A percentile compares a stretch with the other conserved stretches of the same genome.
These are phyloP conservation scores for Thyridium curvatum DNA, from an alignment of 2,329 filamentous ascomycete genomes.

Conservation along the genomic window DNA sequence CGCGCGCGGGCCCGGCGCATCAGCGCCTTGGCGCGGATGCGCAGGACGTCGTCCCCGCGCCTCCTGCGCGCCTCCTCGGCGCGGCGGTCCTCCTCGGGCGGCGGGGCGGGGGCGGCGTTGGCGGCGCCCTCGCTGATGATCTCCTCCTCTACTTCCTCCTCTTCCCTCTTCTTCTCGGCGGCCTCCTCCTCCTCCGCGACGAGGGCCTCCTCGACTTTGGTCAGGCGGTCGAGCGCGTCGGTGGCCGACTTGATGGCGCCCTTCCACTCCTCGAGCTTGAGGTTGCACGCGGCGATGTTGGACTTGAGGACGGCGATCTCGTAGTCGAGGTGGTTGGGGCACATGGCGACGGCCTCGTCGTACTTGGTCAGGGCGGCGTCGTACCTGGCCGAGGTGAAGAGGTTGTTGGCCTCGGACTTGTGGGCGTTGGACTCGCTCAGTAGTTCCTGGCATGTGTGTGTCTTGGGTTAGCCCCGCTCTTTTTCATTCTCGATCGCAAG, in stretches of 20 bases:
- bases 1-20: conserved; percentile 71
- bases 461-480: background rate
- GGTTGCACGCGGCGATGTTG: conserved; percentile 83
- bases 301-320: conserved; percentile 81
- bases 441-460: conserved; percentile 51
- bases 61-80: conserved; percentile 23
- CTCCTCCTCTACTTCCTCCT: conserved; percentile 45
- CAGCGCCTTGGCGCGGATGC: conserved; percentile 77
- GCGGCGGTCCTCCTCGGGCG: conserved; percentile 12
- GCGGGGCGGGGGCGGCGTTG: conserved; percentile 34
- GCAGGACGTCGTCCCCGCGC: conserved; percentile 57
- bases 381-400: conserved; percentile 70
- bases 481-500: background rate
- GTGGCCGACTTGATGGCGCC: conserved; percentile 70
- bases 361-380: conserved; percentile 77
- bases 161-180: conserved; percentile 48
- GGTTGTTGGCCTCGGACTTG: conserved; percentile 70
- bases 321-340: conserved; percentile 81
- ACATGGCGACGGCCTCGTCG: conserved; percentile 69
- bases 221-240: conserved; percentile 65
- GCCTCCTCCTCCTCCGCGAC: conserved; percentile 26
- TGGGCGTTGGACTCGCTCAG: conserved; percentile 64
- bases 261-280: conserved; percentile 83
- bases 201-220: conserved; percentile 42
- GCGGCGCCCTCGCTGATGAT: conserved; percentile 54